Conservation (phyloP, 1,284 basidiomycete genomes). For the Rhodotorula sp. region DNA sequence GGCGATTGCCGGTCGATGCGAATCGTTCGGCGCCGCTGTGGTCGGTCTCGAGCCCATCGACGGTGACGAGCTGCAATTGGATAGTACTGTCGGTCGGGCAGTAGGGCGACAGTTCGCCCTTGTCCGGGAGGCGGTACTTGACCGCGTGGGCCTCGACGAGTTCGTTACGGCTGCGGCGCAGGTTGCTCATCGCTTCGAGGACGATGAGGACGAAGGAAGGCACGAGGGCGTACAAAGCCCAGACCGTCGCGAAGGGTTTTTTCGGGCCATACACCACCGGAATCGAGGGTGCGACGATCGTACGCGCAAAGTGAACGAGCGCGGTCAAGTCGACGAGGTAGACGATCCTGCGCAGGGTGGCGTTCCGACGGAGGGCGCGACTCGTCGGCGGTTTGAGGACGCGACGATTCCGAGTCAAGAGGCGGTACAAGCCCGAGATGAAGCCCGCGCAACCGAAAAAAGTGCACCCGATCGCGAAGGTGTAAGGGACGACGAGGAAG, state of each 20-base stretch:
- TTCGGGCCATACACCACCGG: not conserved
- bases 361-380: not conserved
- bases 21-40: not conserved
- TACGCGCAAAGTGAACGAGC: not conserved
- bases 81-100: not conserved
- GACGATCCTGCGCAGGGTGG: not conserved
- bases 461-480: not conserved
- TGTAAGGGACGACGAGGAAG: not conserved
- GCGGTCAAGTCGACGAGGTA: not conserved
- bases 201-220: not conserved
- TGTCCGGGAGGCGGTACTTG: not conserved
- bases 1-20: not conserved
- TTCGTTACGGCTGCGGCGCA: not conserved
- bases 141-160: not conserved
- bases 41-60: not conserved
- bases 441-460: not conserved
- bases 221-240: not conserved
- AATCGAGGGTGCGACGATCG: too few species aligned
- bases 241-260: not conserved
- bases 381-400: not conserved
- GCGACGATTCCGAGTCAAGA: not conserved
- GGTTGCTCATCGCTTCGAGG: not conserved
- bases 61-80: not conserved
- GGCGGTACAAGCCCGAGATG: not conserved
- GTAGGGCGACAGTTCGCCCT: not conserved